Evolutionary conservation across 2,329 filamentous ascomycete species (phyloP), one percentile per base, ranked within the genome.

Genomic region (Pseudogymnoascus sp.): DNA sequence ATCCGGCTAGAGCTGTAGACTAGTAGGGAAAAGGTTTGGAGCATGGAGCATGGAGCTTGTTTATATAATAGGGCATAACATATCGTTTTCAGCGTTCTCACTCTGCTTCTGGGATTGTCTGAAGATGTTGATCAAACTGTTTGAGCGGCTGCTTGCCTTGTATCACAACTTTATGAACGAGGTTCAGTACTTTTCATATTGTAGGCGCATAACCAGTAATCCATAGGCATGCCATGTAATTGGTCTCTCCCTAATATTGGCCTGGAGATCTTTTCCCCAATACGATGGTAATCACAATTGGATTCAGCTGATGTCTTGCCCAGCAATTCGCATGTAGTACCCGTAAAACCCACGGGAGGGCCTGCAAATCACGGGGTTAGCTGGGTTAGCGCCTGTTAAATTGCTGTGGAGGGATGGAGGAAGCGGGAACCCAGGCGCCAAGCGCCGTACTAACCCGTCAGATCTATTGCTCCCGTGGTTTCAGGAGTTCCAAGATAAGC

Each of bases 51-150:
- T 37, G 39, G 39, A 18, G 39, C 39, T 18, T 57, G 51, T 57
- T 57, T 57, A 57, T 57, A 57, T 57, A 57, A 34, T 57, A 57
- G 51, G 29, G 51, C 51, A 57, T 57, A 57, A 57, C 51, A 57
- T 57, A 57, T 57, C 51, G 26, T 57, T 57, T n/a, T 34, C 29
- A 34, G 2, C 34, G 26, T 57, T 57, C 51, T 34, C 29, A 8
- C 8, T 57, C 29, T 34, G 51, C 10, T 57, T 16, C 51, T 34
- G n/a, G 26, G 51, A 12, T 57, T 34, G 51, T 57, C n/a, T 57
- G 51, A 21, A 34, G 51, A 57, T 34, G 51, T 12, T 57, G 51
- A 57, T 57, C 51, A 57, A 57, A 57, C 51, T 18, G 47, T 6
- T 7, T 57, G 26, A 5, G 29, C n/a, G n/a, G 8, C 12, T 21